Evolutionary conservation across 1,284 basidiomycete species (phyloP).

Genomic region (Ganoderma meredithae): DNA sequence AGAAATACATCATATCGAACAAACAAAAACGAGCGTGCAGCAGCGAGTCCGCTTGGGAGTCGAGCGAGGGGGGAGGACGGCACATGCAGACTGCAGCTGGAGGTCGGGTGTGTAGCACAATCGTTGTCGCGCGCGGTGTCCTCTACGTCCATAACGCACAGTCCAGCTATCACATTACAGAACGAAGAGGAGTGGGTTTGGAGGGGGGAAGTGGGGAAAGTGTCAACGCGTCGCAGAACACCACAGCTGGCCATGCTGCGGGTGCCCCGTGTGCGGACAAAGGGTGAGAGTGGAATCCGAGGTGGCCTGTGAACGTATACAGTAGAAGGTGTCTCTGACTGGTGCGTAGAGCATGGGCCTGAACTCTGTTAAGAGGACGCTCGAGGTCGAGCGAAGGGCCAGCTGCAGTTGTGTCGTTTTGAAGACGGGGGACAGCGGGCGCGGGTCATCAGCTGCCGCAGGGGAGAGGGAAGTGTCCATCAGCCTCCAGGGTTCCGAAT

Average conservation of each 20-base stretch:
- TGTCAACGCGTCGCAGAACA: not conserved
- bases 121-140: conserved; percentile 18
- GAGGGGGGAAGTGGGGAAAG: not conserved
- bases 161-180: conserved; percentile 36
- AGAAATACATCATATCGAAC: conserved; percentile 16
- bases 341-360: not conserved
- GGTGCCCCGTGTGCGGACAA: not conserved
- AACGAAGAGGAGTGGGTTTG: not conserved
- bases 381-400: not conserved
- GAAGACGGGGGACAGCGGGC: conserved; percentile 2
- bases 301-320: conserved; percentile 8
- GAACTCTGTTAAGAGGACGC: not conserved
- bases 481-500: conserved; percentile 3
- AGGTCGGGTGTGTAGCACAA: conserved; percentile 31
- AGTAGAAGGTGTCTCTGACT: conserved; percentile 11
- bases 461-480: not conserved
- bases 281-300: not conserved
- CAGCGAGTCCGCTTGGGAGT: not conserved
- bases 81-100: conserved; percentile 25
- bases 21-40: conserved; percentile 32
- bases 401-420: not conserved
- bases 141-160: conserved; percentile 34
- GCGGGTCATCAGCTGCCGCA: not conserved
- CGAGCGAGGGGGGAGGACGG: not conserved
- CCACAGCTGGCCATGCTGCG: conserved; percentile 23